phyloP scores from a whole-genome alignment of 2,329 filamentous ascomycete genomes.

The Aspergillus calidoustus region DNA sequence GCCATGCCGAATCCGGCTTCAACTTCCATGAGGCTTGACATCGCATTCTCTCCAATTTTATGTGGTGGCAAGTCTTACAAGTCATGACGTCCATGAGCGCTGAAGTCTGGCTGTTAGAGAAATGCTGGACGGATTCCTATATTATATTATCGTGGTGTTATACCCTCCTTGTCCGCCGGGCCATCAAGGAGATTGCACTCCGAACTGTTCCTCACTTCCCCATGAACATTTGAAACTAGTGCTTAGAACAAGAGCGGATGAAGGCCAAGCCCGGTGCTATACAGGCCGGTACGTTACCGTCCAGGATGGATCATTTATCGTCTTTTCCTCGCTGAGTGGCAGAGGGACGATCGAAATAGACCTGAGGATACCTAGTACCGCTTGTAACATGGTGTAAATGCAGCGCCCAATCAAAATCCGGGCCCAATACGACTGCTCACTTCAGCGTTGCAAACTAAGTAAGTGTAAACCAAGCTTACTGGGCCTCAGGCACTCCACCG shows the following conservation, averaged over 20 bases:
- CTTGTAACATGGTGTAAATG: conserved; percentile 16
- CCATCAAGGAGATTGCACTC: background rate
- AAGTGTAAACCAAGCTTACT: background rate
- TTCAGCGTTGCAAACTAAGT: background rate
- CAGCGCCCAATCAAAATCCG: conserved; percentile 18
- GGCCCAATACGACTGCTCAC: background rate
- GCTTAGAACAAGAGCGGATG: conserved; percentile 1
- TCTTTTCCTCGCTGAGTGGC: conserved; percentile 18
- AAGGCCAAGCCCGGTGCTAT: conserved; percentile 8
- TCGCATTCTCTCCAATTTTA: conserved; percentile 1
- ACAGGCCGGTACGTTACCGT: conserved; percentile 15
- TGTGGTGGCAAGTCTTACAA: conserved; percentile 9
- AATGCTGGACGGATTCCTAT: background rate
- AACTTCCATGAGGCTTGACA: conserved; percentile 1
- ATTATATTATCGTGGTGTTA: background rate
- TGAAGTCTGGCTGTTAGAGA: background rate
- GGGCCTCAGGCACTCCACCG: conserved; percentile 20
- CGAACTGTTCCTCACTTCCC: conserved; percentile 9
- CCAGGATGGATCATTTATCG: conserved; percentile 16
- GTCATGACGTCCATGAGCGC: conserved; percentile 10
- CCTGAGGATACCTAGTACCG: conserved; percentile 21
- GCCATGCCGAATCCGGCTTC: conserved; percentile 5
- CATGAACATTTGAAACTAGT: conserved; percentile 13
- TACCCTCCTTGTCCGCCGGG: background rate
- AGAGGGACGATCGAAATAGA: conserved; percentile 19